Conservation (phyloP, 257 asterid genomes). For the Buddleja alternifolia region DNA sequence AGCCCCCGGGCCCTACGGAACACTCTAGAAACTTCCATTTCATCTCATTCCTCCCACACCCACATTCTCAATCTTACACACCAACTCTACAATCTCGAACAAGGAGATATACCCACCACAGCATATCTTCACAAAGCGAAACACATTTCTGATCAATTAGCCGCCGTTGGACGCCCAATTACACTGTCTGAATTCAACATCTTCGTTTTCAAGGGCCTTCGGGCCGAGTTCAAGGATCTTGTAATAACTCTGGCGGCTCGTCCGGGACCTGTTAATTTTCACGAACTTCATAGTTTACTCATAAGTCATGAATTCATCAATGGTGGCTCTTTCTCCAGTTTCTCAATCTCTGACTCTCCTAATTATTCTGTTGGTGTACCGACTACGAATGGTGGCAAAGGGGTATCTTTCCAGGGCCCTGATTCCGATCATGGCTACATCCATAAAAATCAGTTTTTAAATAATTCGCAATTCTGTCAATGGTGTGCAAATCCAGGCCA, state of each 20-base stretch:
- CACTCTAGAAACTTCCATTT: background rate
- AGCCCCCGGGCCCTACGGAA: too few relatives aligned
- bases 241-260: background rate
- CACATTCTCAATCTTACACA: background rate
- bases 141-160: slow-evolving; percentile 3
- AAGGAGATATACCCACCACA: slow-evolving; percentile 25
- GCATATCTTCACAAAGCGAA: slow-evolving; percentile 31
- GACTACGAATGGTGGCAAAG: too few relatives aligned
- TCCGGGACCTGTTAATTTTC: slow-evolving; percentile 14
- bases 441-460: background rate
- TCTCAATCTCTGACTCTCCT: too few relatives aligned
- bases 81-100: slow-evolving; percentile 22
- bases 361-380: too few relatives aligned
- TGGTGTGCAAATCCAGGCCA: slow-evolving; percentile 14
- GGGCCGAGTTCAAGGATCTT: slow-evolving; percentile 18
- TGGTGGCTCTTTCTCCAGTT: background rate
- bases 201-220: slow-evolving; percentile 23
- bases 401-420: too few relatives aligned
- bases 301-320: slow-evolving; percentile 21
- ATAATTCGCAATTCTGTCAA: background rate
- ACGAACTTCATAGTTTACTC: slow-evolving; percentile 19
- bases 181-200: slow-evolving; percentile 21
- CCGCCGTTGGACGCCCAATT: slow-evolving; percentile 15
- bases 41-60: background rate
- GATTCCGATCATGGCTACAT: background rate